phyloP scores from a whole-genome alignment of 495 filamentous ascomycete species.

The Cetradonia linearis region DNA sequence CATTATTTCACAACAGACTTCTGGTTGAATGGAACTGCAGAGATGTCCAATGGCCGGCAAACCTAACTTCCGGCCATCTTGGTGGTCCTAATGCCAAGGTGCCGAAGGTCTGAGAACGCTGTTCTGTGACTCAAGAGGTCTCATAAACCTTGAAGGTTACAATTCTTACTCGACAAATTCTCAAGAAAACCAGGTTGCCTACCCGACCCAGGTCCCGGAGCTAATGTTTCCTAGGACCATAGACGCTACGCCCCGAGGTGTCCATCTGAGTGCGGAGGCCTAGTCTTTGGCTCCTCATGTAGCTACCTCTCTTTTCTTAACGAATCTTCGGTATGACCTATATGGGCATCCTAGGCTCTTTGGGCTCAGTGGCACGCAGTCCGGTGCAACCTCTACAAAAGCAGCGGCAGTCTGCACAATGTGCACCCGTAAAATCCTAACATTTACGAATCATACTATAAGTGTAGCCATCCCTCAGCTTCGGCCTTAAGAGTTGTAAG shows the following conservation, averaged over 20 bases:
- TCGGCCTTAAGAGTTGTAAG: constrained; percentile 1
- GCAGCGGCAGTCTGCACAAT: constrained; percentile 16
- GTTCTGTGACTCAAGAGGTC: background rate
- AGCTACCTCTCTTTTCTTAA: constrained; percentile 4
- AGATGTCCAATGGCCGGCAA: constrained; percentile 10
- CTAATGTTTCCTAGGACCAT: constrained; percentile 5
- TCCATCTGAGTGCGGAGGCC: constrained; percentile 2
- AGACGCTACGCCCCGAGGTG: background rate
- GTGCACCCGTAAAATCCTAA: background rate
- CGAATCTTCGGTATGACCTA: constrained; percentile 11
- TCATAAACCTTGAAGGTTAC: background rate
- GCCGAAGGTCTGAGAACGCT: background rate
- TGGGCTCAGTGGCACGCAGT: constrained; percentile 1
- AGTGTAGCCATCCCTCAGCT: constrained; percentile 7
- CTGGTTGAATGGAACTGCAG: constrained; percentile 15
- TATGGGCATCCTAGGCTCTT: background rate
- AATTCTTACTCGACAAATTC: background rate
- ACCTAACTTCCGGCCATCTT: constrained; percentile 7
- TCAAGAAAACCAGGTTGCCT: background rate
- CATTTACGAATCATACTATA: background rate
- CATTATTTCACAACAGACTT: background rate
- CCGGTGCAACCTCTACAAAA: constrained; percentile 3
- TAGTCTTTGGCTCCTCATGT: constrained; percentile 17
- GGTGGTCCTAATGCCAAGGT: constrained; percentile 2
- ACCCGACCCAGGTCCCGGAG: background rate